Evolutionary conservation across 2,329 filamentous ascomycete genomes (phyloP).

Genomic region (Pseudocercospora pini-densiflorae): DNA sequence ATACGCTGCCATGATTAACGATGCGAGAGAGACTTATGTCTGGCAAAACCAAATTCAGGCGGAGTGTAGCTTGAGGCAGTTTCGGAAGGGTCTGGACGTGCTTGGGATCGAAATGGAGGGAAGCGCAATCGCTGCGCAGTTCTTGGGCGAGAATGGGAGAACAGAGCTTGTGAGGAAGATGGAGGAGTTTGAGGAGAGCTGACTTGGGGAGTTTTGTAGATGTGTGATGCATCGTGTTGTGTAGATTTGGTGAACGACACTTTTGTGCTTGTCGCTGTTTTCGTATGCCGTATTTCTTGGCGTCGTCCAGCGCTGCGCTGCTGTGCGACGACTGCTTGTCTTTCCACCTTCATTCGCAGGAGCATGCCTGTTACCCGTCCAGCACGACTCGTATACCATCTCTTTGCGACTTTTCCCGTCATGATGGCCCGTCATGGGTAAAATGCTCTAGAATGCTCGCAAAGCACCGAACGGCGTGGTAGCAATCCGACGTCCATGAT

Average conservation of each 20-base stretch:
- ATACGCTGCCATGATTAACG: neutral
- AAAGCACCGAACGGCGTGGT: neutral
- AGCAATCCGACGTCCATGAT: neutral
- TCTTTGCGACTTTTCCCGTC: neutral
- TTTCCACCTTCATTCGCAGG: neutral
- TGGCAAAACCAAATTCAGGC: neutral
- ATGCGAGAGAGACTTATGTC: neutral
- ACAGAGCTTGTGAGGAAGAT: neutral
- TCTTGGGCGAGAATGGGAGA: neutral
- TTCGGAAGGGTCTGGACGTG: neutral
- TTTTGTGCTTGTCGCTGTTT: neutral
- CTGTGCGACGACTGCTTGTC: neutral
- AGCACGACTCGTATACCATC: neutral
- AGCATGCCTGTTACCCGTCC: neutral
- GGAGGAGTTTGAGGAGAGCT: neutral
- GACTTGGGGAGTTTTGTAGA: neutral
- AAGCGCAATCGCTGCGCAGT: neutral
- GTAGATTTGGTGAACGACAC: neutral
- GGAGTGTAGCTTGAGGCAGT: neutral
- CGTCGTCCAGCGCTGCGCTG: no score
- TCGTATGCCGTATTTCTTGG: no score
- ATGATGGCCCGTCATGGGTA: no score
- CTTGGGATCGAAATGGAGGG: neutral
- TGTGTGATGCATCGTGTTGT: neutral
- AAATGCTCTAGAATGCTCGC: no score